A percentile compares a stretch with the other conserved stretches of the same genome.
Conservation (phyloP, 2,329 filamentous ascomycete species). For the Penicillium aurantiogriseum region DNA sequence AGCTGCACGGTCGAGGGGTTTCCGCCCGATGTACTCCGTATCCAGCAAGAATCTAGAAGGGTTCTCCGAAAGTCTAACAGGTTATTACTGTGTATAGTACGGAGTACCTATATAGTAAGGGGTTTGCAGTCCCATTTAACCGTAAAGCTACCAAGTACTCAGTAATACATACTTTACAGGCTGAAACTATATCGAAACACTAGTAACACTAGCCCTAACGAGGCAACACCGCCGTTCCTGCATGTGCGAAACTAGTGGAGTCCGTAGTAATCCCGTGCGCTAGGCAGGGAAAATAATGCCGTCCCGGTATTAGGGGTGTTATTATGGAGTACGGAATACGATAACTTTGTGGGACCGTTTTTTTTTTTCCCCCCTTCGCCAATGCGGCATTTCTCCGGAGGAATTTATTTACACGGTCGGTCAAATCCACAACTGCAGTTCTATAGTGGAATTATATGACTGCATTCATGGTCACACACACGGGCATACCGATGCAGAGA, state of each 20-base stretch:
- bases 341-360: neutral
- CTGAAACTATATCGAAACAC: neutral
- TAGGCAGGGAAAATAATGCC: neutral
- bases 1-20: neutral
- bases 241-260: neutral
- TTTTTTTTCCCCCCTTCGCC: neutral
- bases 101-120: too few relatives aligned
- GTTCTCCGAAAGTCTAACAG: neutral
- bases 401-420: neutral
- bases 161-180: neutral
- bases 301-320: neutral
- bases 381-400: neutral
- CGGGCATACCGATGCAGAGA: slow-evolving; percentile 2
- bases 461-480: neutral
- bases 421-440: neutral
- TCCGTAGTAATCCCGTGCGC: neutral
- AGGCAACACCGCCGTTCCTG: neutral
- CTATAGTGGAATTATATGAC: neutral
- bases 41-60: neutral
- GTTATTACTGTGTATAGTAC: neutral
- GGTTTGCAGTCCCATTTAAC: neutral
- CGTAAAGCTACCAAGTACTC: neutral
- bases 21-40: neutral
- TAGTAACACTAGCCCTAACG: neutral
- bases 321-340: neutral